Conservation (phyloP, 2,329 filamentous ascomycete genomes). For the Aspergillus neoniger region DNA sequence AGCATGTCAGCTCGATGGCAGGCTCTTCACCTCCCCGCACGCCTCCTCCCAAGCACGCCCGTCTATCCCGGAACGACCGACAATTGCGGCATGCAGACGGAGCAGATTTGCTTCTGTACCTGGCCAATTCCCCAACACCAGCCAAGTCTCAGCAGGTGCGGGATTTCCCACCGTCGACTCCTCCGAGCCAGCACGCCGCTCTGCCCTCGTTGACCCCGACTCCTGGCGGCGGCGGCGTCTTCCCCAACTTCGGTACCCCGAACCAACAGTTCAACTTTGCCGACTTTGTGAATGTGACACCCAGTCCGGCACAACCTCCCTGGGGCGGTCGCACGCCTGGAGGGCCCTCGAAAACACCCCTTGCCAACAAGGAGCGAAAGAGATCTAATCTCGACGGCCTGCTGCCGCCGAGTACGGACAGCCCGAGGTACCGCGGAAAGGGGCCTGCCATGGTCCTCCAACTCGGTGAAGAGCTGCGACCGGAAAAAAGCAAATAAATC, state of each 20-base stretch:
- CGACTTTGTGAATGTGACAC: slow-evolving; percentile 96
- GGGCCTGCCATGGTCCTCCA: slow-evolving; percentile 63
- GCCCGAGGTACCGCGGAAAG: slow-evolving; percentile 44
- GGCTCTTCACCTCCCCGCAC: slow-evolving; percentile 83
- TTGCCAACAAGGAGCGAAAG: slow-evolving; percentile 67
- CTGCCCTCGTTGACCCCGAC: slow-evolving; percentile 57
- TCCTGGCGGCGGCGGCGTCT: slow-evolving; percentile 68
- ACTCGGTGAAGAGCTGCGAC: slow-evolving; percentile 64
- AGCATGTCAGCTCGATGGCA: slow-evolving; percentile 52
- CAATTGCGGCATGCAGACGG: slow-evolving; percentile 71
- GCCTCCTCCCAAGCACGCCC: slow-evolving; percentile 64
- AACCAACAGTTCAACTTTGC: slow-evolving; percentile 88
- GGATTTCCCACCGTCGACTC: slow-evolving; percentile 69
- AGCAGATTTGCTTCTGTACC: slow-evolving; percentile 76
- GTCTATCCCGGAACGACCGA: slow-evolving; percentile 53
- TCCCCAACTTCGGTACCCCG: slow-evolving; percentile 75
- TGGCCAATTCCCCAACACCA: slow-evolving; percentile 88
- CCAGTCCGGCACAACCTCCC: slow-evolving; percentile 84
- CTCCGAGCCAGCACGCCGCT: slow-evolving; percentile 63
- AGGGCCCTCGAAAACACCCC: slow-evolving; percentile 65
- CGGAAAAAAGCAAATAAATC: slow-evolving; percentile 34
- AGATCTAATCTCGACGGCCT: slow-evolving; percentile 81
- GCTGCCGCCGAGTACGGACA: slow-evolving; percentile 56
- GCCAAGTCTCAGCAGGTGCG: slow-evolving; percentile 57
- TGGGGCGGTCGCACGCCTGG: slow-evolving; percentile 66